Conservation (phyloP, 805 yeast species). For the Teunomyces stri region DNA sequence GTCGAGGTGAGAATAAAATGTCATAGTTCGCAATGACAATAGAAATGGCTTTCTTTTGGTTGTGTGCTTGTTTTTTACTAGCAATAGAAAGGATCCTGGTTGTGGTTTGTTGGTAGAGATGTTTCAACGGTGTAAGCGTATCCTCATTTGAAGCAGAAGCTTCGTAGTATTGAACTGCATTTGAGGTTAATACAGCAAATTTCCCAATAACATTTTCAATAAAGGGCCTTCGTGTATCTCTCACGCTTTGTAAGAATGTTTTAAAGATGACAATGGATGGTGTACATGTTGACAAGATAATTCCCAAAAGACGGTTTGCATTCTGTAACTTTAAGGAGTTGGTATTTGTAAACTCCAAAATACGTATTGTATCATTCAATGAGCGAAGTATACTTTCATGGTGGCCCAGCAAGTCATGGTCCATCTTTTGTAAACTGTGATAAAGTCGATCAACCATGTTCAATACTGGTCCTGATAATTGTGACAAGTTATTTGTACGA, state of each 20-base stretch:
- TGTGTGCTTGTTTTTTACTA: not conserved
- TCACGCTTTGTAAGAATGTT: not conserved
- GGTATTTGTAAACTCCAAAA: not conserved
- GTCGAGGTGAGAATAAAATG: not conserved
- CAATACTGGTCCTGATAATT: not conserved
- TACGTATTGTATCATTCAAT: not conserved
- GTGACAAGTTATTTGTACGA: not conserved
- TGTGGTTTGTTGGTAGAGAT: not conserved
- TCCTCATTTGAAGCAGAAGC: too few species aligned
- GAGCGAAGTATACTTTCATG: not conserved
- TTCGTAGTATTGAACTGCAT: not conserved
- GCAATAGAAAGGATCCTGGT: not conserved
- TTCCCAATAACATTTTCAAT: not conserved
- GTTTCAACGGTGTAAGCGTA: not conserved
- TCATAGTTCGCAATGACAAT: not conserved
- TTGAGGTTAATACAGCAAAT: not conserved
- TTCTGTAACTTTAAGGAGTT: not conserved
- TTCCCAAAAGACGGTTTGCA: not conserved
- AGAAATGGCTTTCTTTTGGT: not conserved
- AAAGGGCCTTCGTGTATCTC: not conserved
- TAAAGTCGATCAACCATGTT: not conserved
- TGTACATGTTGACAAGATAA: not conserved
- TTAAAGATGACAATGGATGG: not conserved
- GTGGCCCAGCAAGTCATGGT: not conserved
- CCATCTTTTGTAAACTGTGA: not conserved